phyloP scores from a whole-genome alignment of 169 alveolate genomes.

The Eimeria sp. region DNA sequence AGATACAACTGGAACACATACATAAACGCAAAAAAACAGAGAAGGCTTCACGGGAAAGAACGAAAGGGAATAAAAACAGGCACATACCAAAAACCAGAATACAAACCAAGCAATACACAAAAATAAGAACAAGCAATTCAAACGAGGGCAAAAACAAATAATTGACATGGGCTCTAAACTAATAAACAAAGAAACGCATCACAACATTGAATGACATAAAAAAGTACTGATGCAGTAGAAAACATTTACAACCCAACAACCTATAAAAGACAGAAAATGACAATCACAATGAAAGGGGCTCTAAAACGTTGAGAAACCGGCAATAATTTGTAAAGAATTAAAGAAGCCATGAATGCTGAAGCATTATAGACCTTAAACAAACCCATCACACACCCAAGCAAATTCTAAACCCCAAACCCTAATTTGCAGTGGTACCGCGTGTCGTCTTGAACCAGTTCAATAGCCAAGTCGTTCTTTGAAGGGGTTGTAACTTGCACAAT shows the following conservation, averaged over 20 bases:
- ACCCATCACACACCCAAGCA: not conserved
- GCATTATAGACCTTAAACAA: not conserved
- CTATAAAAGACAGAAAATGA: not conserved
- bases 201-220: no score
- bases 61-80: no score
- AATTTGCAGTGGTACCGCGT: conserved; percentile 52
- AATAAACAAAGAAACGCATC: not conserved
- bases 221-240: not conserved
- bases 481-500: conserved; percentile 92
- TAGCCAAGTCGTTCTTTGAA: conserved; percentile 93
- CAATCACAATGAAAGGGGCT: not conserved
- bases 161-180: no score
- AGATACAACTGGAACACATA: not conserved
- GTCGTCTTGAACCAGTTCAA: conserved; percentile 89
- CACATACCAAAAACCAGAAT: no score
- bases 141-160: not conserved
- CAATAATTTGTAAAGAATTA: not conserved
- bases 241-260: not conserved
- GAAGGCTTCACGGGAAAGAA: no score
- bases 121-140: not conserved
- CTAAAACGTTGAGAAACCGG: not conserved
- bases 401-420: not conserved
- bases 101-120: not conserved
- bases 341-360: no score
- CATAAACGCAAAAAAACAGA: not conserved